phyloP scores from a whole-genome alignment of 2,329 filamentous ascomycete species.

The Epichloe baconii region DNA sequence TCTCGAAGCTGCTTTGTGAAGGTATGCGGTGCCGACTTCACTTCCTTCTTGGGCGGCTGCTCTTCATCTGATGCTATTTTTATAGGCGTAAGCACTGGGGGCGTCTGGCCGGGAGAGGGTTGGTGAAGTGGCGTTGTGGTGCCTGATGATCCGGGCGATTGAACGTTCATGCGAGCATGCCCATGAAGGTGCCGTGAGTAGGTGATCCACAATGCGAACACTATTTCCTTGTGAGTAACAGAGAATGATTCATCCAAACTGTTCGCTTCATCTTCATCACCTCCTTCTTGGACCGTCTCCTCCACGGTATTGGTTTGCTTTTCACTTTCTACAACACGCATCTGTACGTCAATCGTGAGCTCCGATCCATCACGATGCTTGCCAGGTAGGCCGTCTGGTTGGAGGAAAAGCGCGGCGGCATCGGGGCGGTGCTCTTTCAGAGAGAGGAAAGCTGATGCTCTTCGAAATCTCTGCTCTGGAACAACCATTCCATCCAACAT shows the following conservation, averaged over 20 bases:
- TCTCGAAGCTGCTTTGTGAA: constrained; percentile 45
- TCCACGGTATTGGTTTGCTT: constrained; percentile 48
- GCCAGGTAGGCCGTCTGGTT: constrained; percentile 72
- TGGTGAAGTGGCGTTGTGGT: constrained; percentile 62
- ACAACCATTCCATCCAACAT: constrained; percentile 91
- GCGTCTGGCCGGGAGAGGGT: constrained; percentile 61
- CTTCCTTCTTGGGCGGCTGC: constrained; percentile 27
- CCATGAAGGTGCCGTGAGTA: constrained; percentile 86
- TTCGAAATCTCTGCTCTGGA: constrained; percentile 88
- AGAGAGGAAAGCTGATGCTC: constrained; percentile 72
- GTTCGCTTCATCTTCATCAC: constrained; percentile 36
- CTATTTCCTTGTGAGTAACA: constrained; percentile 54
- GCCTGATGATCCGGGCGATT: constrained; percentile 50
- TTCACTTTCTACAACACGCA: constrained; percentile 90
- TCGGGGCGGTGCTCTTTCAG: constrained; percentile 73
- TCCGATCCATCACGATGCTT: constrained; percentile 83
- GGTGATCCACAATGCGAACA: constrained; percentile 94
- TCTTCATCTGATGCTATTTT: constrained; percentile 42
- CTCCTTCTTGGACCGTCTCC: constrained; percentile 50
- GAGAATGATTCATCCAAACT: constrained; percentile 30
- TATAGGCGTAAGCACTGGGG: constrained; percentile 40
- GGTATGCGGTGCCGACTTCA: constrained; percentile 28
- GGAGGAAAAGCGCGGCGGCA: constrained; percentile 64
- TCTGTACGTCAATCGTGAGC: constrained; percentile 88
- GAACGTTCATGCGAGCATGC: constrained; percentile 42